Evolutionary conservation across 148 eudicot species (phyloP).

Genomic region (Arctostaphylos glauca): DNA sequence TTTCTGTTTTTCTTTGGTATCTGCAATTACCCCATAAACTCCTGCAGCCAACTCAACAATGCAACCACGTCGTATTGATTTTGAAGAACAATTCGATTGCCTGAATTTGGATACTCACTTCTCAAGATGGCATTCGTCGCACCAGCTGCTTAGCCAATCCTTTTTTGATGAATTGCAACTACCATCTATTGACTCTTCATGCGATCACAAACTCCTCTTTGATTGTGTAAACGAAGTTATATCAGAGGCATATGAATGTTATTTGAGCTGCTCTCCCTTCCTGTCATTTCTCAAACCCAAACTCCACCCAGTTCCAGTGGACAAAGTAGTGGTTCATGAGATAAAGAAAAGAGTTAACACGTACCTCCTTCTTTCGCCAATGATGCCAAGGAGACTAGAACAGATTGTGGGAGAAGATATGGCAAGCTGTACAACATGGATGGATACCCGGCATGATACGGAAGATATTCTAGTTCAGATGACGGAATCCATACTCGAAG

Average conservation of each 20-base stretch:
- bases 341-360: slow-evolving; percentile 26
- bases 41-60: slow-evolving; percentile 28
- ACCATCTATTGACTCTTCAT: neutral
- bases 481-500: slow-evolving; percentile 32
- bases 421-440: slow-evolving; percentile 28
- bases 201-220: slow-evolving; percentile 29
- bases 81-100: slow-evolving; percentile 25
- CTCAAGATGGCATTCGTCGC: slow-evolving; percentile 9
- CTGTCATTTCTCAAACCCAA: slow-evolving; percentile 16
- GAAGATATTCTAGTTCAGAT: slow-evolving; percentile 28
- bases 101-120: slow-evolving; percentile 32
- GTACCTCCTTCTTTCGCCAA: slow-evolving; percentile 17
- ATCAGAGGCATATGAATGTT: slow-evolving; percentile 18
- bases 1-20: neutral
- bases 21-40: too few relatives aligned
- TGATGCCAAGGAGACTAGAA: slow-evolving; percentile 23
- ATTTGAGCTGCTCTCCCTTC: slow-evolving; percentile 17
- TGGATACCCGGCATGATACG: slow-evolving; percentile 21
- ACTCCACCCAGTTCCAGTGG: slow-evolving; percentile 12
- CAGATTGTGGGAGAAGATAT: slow-evolving; percentile 32
- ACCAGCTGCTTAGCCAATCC: slow-evolving; percentile 22
- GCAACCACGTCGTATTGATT: slow-evolving; percentile 35
- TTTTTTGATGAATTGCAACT: slow-evolving; percentile 20
- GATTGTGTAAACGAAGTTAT: slow-evolving; percentile 35
- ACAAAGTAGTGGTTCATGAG: slow-evolving; percentile 22